Conservation (phyloP, 805 yeast species). For the Debaryomyces hansenii region DNA sequence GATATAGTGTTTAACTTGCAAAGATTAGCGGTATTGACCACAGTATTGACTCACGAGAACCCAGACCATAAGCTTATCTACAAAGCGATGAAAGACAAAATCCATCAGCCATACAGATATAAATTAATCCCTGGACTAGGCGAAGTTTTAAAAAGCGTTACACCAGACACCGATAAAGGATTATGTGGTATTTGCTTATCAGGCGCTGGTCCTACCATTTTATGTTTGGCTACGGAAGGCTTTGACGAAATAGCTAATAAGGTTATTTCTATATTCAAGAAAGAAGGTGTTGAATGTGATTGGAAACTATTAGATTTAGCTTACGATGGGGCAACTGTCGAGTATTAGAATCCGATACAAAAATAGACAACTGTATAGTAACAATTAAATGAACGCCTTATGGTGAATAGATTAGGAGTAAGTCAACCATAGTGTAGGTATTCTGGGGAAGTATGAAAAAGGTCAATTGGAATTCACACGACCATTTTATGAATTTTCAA, state of each 20-base stretch:
- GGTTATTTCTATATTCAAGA: constrained; percentile 66
- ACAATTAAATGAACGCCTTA: no score
- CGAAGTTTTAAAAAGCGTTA: constrained; percentile 74
- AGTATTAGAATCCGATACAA: constrained; percentile 2
- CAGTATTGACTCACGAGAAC: constrained; percentile 82
- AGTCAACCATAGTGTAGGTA: no score
- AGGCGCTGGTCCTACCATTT: constrained; percentile 97
- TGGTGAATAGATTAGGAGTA: no score
- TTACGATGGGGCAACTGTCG: constrained; percentile 76
- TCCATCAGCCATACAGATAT: constrained; percentile 97
- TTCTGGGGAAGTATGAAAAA: no score
- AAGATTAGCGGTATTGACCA: constrained; percentile 87
- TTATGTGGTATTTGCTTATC: constrained; percentile 90
- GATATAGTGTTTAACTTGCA: constrained; percentile 93
- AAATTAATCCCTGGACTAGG: constrained; percentile 88
- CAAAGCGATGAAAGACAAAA: constrained; percentile 94
- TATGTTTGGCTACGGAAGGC: constrained; percentile 88
- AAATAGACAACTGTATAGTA: constrained; percentile 1
- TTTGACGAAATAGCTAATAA: constrained; percentile 80
- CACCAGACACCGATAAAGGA: constrained; percentile 82
- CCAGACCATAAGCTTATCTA: constrained; percentile 83
- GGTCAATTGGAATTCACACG: neutral
- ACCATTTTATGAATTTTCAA: neutral
- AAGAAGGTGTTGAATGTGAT: constrained; percentile 65
- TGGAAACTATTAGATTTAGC: constrained; percentile 90